Evolutionary conservation across 106 monocot species (phyloP).

Genomic region (Dendrobium nobile): DNA sequence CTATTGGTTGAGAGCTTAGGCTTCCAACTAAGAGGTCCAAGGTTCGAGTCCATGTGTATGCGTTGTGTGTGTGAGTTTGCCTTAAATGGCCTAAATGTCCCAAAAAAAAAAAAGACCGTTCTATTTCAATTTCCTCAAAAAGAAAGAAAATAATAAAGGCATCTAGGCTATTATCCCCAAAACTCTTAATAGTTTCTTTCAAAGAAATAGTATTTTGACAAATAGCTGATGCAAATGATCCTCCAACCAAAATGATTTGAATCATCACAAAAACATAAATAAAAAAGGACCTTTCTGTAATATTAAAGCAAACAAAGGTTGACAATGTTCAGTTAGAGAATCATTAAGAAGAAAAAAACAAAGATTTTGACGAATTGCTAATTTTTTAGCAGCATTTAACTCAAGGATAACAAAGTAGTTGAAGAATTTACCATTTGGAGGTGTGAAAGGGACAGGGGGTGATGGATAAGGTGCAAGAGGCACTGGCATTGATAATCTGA

Average conservation of each 20-base stretch:
- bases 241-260: too few species aligned
- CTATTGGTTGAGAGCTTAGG: too few species aligned
- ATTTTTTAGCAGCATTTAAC: too few species aligned
- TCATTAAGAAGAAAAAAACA: neutral
- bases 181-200: neutral
- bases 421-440: slow-evolving; percentile 46
- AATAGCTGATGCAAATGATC: neutral
- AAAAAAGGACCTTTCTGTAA: too few species aligned
- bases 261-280: too few species aligned
- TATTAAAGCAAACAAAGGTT: too few species aligned
- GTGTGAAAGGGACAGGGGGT: slow-evolving; percentile 38
- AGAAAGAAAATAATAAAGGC: neutral
- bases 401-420: neutral
- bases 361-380: neutral
- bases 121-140: neutral
- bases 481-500: slow-evolving; percentile 68
- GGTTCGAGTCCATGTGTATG: too few species aligned
- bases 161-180: neutral
- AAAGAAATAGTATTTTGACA: neutral
- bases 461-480: slow-evolving; percentile 91
- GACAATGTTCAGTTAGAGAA: neutral
- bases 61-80: too few species aligned
- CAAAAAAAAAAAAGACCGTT: neutral
- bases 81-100: too few species aligned
- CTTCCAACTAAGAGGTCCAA: too few species aligned